Base-by-base conservation (phyloP, 2,329 filamentous ascomycete species). In the Microdochium bolleyi region DNA sequence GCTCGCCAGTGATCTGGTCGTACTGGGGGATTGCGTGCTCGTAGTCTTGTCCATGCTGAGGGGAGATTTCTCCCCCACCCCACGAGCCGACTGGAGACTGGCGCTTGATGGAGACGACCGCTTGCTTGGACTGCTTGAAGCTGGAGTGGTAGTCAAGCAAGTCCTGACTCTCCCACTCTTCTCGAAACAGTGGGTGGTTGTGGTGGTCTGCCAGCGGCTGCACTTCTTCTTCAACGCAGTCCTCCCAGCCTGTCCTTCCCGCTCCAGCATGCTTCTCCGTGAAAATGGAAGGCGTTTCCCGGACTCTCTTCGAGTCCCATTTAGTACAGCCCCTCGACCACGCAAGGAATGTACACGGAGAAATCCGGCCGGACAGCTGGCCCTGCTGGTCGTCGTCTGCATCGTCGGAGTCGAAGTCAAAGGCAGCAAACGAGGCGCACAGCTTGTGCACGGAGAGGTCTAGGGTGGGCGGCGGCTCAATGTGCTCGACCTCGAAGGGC, bases 311-410 rank as follows among this genome's bases (percentile, higher is more conserved):
- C 11, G 27, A 5, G 11, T 30, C 27, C 41, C 41, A 46, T 24
- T 22, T 21, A 4, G n/a, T 22, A 37, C 63, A 64, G 50, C 69
- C 71, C 53, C 70, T 57, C 30, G 70, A 59, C 63, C 67, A 69
- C 1, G 63, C 57, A 13, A 66, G 62, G 53, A 77, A 78, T 0
- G 68, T 74, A 54, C 64, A 69, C 1, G 73, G 71, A 0, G 68
- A 70, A 25, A 78, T 70, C 1, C 67, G 67, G 1, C 64, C 67
- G 3, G 63, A 59, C 3, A 63, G 57, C 0, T 65, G 62, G 22
- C 67, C 66, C 1, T 70, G 73, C 53, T 79, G 74, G 21, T 68
- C 64, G 50, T 75, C 72, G 0, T 66, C 70, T 19, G 73, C 62
- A 30, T 67, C 65, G 32, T 55, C 53, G 51, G 14, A 2, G 2